A percentile compares a stretch with the other conserved stretches of the same genome.
Evolutionary conservation across 768 basidiomycete genomes (phyloP).

Genomic region (Boletus reticuloceps): DNA sequence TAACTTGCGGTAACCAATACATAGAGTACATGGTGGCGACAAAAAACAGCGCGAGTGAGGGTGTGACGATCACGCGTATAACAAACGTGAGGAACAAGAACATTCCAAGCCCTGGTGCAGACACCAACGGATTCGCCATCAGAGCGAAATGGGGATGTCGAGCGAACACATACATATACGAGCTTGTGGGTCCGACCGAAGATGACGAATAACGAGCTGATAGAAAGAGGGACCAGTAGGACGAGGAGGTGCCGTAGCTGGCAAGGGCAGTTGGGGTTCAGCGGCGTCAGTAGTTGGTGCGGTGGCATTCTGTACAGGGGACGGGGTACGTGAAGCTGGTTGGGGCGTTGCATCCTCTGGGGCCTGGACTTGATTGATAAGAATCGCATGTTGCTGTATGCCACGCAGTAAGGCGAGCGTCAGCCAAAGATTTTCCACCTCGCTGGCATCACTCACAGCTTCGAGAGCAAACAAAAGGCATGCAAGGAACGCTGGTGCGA

Average conservation of each 20-base stretch:
- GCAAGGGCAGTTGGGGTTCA: slow-evolving; percentile 21
- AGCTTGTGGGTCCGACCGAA: slow-evolving; percentile 68
- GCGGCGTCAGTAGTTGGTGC: slow-evolving; percentile 3
- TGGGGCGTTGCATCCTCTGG: slow-evolving; percentile 57
- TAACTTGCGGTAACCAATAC: slow-evolving; percentile 86
- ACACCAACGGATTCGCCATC: slow-evolving; percentile 2
- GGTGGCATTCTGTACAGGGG: slow-evolving; percentile 4
- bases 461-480: slow-evolving; percentile 79
- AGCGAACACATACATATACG: slow-evolving; percentile 54
- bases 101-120: slow-evolving; percentile 56
- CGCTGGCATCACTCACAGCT: slow-evolving; percentile 54
- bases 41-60: slow-evolving; percentile 62
- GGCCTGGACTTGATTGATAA: slow-evolving; percentile 80
- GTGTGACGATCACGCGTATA: slow-evolving; percentile 69
- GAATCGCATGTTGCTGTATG: slow-evolving; percentile 74
- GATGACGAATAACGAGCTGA: slow-evolving; percentile 53
- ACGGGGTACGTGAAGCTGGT: slow-evolving; percentile 16
- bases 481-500: slow-evolving; percentile 83
- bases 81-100: slow-evolving; percentile 70
- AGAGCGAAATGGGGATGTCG: neutral
- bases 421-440: neutral
- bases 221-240: slow-evolving; percentile 32
- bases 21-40: slow-evolving; percentile 68
- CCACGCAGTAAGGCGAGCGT: neutral
- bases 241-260: slow-evolving; percentile 15